phyloP scores from a whole-genome alignment of 176 grass and related monocot species.

The Olyra latifolia region DNA sequence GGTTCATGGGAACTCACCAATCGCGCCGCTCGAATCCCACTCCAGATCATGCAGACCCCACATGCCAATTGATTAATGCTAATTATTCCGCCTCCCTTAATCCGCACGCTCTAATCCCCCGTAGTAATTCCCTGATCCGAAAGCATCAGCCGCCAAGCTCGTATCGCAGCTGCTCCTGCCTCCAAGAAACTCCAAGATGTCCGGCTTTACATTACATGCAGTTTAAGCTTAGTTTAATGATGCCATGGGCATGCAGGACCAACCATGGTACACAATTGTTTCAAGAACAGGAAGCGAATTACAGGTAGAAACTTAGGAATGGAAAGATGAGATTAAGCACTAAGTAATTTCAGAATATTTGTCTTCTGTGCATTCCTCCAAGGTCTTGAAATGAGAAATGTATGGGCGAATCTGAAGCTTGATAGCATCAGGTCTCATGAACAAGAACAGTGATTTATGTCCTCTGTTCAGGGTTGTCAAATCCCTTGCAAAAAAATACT shows the following conservation, averaged over 20 bases:
- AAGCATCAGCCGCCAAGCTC: conserved; percentile 16
- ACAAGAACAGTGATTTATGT: not conserved
- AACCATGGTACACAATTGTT: not conserved
- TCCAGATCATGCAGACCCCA: conserved; percentile 12
- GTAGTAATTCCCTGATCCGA: not conserved
- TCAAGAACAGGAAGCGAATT: not conserved
- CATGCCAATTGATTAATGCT: not conserved
- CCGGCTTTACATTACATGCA: conserved; percentile 34
- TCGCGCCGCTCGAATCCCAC: conserved; percentile 8
- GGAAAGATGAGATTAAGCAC: not conserved
- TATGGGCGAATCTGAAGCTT: not conserved
- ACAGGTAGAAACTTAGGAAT: not conserved
- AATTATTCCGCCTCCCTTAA: not conserved
- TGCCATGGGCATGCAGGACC: not conserved
- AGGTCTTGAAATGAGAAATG: not conserved
- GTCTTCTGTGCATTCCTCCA: not conserved
- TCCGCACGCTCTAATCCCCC: not conserved
- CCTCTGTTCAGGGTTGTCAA: not conserved
- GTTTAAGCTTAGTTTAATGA: not conserved
- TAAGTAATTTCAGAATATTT: not conserved
- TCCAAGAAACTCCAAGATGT: conserved; percentile 23
- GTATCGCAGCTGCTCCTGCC: not conserved
- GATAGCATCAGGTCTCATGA: not conserved
- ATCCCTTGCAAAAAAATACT: not conserved
- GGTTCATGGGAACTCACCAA: conserved; percentile 19